Evolutionary conservation across 768 basidiomycete genomes (phyloP).

Genomic region (Porphyrellus cyaneotinctus): DNA sequence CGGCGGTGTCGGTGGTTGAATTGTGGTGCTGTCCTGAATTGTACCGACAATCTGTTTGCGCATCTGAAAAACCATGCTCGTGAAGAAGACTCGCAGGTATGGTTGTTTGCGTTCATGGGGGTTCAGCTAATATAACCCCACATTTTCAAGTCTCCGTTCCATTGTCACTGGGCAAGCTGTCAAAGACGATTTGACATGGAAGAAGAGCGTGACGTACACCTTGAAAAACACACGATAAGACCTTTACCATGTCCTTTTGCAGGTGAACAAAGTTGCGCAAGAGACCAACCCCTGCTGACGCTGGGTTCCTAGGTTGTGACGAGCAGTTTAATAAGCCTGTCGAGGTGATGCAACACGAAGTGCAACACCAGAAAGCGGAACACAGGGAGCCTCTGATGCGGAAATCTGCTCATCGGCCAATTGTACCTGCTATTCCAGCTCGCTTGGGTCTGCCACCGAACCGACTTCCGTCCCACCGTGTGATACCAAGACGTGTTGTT

Average conservation of each 20-base stretch:
- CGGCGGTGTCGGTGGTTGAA: conserved; percentile 55
- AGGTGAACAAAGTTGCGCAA: conserved; percentile 36
- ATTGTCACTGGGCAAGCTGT: conserved; percentile 58
- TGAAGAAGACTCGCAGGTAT: conserved; percentile 30
- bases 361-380: conserved; percentile 33
- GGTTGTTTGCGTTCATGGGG: conserved; percentile 7
- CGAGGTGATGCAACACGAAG: conserved; percentile 48
- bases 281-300: conserved; percentile 7
- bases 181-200: conserved; percentile 37
- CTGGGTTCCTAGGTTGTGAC: conserved; percentile 45
- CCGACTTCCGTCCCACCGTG: conserved; percentile 47
- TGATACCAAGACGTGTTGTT: conserved; percentile 41
- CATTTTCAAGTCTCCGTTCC: conserved; percentile 33
- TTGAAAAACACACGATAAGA: conserved; percentile 43
- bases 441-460: conserved; percentile 39
- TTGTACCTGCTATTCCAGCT: conserved; percentile 28
- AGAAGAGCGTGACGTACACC: conserved; percentile 42
- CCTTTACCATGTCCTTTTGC: conserved; percentile 31
- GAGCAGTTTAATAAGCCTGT: conserved; percentile 43
- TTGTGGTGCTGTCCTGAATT: conserved; percentile 55
- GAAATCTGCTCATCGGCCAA: conserved; percentile 34
- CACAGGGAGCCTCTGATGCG: conserved; percentile 6
- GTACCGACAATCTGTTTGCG: conserved; percentile 41
- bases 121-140: conserved; percentile 5
- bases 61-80: conserved; percentile 45